phyloP scores from a whole-genome alignment of 441 rosid species.

The Pelargonium cotyledonis region DNA sequence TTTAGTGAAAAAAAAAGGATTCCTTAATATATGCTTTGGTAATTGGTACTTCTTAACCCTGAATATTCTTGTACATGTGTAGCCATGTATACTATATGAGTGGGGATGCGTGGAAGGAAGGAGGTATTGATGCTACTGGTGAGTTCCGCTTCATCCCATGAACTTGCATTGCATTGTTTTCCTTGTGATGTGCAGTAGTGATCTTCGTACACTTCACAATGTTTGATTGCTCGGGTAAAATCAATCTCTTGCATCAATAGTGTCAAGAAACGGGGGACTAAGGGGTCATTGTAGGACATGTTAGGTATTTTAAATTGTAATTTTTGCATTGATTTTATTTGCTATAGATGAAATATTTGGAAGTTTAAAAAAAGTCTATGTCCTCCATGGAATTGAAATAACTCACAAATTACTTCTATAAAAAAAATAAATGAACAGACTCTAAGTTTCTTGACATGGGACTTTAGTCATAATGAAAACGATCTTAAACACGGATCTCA shows the following conservation, averaged over 20 bases:
- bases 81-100: slow-evolving; percentile 98
- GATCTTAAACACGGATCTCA: too few relatives aligned
- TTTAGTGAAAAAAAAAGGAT: neutral
- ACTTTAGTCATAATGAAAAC: too few relatives aligned
- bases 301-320: too few relatives aligned
- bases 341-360: too few relatives aligned
- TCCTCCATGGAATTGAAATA: too few relatives aligned
- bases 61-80: slow-evolving; percentile 33
- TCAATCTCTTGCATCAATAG: neutral
- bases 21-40: neutral
- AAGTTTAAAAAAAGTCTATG: too few relatives aligned
- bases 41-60: slow-evolving; percentile 12
- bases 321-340: too few relatives aligned
- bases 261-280: too few relatives aligned
- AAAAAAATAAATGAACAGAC: too few relatives aligned
- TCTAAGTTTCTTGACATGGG: too few relatives aligned
- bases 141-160: slow-evolving; percentile 23
- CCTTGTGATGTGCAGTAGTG: slow-evolving; percentile 6
- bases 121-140: slow-evolving; percentile 97
- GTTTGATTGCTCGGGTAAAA: neutral
- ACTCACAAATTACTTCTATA: too few relatives aligned
- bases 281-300: too few relatives aligned
- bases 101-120: slow-evolving; percentile 99
- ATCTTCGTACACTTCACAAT: neutral
- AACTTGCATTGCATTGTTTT: slow-evolving; percentile 9